Conservation (phyloP, 2,329 filamentous ascomycete genomes). For the Pseudogymnoascus pannorum region DNA sequence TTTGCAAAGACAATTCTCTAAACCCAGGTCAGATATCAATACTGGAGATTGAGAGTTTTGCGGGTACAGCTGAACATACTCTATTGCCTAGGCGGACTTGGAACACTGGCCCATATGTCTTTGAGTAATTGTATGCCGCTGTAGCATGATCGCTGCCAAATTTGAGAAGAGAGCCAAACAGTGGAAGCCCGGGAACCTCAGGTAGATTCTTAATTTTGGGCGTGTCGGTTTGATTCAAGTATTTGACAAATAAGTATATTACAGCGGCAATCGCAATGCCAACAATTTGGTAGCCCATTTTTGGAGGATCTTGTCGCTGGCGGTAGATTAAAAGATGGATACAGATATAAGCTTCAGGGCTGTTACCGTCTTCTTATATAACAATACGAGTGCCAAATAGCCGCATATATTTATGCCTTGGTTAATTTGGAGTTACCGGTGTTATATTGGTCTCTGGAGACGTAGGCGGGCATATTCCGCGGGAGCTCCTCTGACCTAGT, state of each 20-base stretch:
- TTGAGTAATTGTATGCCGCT: conserved; percentile 47
- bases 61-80: conserved; percentile 32
- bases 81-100: conserved; percentile 62
- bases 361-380: neutral
- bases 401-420: neutral
- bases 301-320: neutral
- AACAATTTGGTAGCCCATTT: conserved; percentile 13
- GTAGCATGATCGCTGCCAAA: conserved; percentile 51
- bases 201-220: conserved; percentile 55
- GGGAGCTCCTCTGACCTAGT: neutral
- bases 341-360: neutral
- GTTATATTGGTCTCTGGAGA: neutral
- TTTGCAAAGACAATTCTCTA: conserved; percentile 71
- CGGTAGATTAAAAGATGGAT: neutral
- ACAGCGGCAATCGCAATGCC: conserved; percentile 24
- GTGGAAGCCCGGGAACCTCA: conserved; percentile 52
- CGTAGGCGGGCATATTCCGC: neutral
- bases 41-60: neutral
- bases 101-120: conserved; percentile 57
- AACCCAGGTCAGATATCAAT: conserved; percentile 7
- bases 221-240: conserved; percentile 43
- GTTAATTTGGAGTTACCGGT: neutral
- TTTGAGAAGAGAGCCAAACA: conserved; percentile 58
- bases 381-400: neutral
- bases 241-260: conserved; percentile 21